A percentile compares a stretch with the other conserved stretches of the same genome.
phyloP scores from a whole-genome alignment of 495 filamentous ascomycete species.

The Penicillium paxilli region DNA sequence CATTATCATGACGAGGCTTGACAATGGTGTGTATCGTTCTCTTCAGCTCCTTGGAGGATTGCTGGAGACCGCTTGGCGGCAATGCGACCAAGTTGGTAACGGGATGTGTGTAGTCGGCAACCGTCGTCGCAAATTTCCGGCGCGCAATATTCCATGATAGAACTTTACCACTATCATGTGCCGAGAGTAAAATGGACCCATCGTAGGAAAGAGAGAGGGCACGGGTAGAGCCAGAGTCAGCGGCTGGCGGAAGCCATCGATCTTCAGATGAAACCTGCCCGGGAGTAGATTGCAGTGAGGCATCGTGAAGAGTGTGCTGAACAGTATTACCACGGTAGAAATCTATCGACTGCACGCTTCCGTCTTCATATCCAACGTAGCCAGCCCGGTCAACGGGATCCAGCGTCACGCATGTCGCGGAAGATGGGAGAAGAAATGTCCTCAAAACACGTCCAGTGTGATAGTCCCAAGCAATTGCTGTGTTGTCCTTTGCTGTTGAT shows the following conservation, averaged over 20 bases:
- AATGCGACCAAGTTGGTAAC: slow-evolving; percentile 77
- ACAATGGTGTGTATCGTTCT: slow-evolving; percentile 62
- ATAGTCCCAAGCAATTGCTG: slow-evolving; percentile 87
- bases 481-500: slow-evolving; percentile 77
- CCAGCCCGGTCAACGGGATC: slow-evolving; percentile 83
- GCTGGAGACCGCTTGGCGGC: slow-evolving; percentile 58
- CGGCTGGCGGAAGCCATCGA: slow-evolving; percentile 61
- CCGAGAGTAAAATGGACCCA: slow-evolving; percentile 75
- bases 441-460: slow-evolving; percentile 70
- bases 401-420: slow-evolving; percentile 69
- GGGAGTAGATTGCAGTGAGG: slow-evolving; percentile 53
- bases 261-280: slow-evolving; percentile 54
- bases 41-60: slow-evolving; percentile 28
- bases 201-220: slow-evolving; percentile 75
- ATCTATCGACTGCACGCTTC: slow-evolving; percentile 77
- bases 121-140: slow-evolving; percentile 56
- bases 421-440: slow-evolving; percentile 74
- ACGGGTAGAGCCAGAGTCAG: slow-evolving; percentile 60
- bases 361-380: slow-evolving; percentile 81
- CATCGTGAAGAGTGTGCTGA: slow-evolving; percentile 55
- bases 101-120: slow-evolving; percentile 71
- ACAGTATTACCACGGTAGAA: slow-evolving; percentile 61
- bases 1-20: slow-evolving; percentile 64
- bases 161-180: slow-evolving; percentile 80
- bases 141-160: slow-evolving; percentile 75